Evolutionary conservation across 441 rosid genomes (phyloP).

Genomic region (Adansonia grandidieri): DNA sequence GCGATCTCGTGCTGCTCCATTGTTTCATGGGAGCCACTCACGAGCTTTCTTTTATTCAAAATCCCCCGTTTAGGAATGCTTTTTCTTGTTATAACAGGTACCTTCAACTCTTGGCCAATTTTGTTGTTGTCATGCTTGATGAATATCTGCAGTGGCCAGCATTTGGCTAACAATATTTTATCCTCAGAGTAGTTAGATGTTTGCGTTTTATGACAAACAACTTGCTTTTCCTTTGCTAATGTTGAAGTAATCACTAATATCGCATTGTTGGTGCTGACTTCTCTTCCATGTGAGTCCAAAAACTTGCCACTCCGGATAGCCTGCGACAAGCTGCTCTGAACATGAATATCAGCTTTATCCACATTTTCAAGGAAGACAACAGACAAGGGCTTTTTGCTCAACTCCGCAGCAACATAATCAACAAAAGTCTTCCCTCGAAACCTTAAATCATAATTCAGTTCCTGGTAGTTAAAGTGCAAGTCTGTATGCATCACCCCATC

Average conservation of each 20-base stretch:
- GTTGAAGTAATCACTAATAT: slow-evolving; percentile 62
- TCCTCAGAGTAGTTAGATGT: slow-evolving; percentile 55
- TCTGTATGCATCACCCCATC: slow-evolving; percentile 27
- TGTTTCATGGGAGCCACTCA: slow-evolving; percentile 35
- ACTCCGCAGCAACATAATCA: slow-evolving; percentile 66
- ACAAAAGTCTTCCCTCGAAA: slow-evolving; percentile 74
- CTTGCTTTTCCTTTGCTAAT: slow-evolving; percentile 24
- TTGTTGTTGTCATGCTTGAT: slow-evolving; percentile 40
- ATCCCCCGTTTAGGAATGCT: slow-evolving; percentile 20
- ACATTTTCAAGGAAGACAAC: slow-evolving; percentile 80
- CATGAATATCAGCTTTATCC: slow-evolving; percentile 67
- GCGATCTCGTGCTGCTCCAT: slow-evolving; percentile 33
- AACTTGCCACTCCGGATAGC: slow-evolving; percentile 71
- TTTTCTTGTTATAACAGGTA: no score
- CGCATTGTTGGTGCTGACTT: slow-evolving; percentile 60
- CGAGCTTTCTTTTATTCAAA: slow-evolving; percentile 58
- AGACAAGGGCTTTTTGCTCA: slow-evolving; percentile 67
- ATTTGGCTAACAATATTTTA: slow-evolving; percentile 49
- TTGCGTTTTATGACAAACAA: slow-evolving; percentile 26
- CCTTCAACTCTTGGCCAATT: slow-evolving; percentile 21
- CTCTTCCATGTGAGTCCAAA: slow-evolving; percentile 72
- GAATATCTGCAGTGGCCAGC: slow-evolving; percentile 51
- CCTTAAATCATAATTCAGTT: slow-evolving; percentile 34
- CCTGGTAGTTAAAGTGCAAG: slow-evolving; percentile 20
- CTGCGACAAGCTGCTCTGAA: slow-evolving; percentile 50